phyloP scores from a whole-genome alignment of 331 rosid species.

The Malus hybrid region DNA sequence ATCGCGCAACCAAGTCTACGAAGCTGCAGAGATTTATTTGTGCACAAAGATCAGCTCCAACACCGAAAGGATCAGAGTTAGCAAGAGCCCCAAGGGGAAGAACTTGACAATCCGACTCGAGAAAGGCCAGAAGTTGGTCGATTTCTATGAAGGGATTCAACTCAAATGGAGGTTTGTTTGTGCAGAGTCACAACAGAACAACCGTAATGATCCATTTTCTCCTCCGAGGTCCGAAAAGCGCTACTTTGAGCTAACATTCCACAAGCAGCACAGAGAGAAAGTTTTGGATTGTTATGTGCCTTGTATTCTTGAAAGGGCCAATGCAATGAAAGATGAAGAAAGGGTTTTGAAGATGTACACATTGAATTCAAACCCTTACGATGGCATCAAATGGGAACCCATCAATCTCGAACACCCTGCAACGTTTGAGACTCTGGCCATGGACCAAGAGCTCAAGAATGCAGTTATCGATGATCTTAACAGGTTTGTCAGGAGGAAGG shows the following conservation, averaged over 20 bases:
- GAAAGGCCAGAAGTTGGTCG: slow-evolving; percentile 44
- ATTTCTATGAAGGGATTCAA: slow-evolving; percentile 23
- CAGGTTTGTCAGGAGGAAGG: slow-evolving; percentile 63
- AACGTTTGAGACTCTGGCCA: slow-evolving; percentile 65
- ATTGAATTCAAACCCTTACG: slow-evolving; percentile 10
- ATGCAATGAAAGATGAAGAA: slow-evolving; percentile 32
- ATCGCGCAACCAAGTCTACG: slow-evolving; percentile 56
- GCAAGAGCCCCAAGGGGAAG: slow-evolving; percentile 51
- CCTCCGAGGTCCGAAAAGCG: slow-evolving; percentile 30
- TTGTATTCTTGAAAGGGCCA: slow-evolving; percentile 36
- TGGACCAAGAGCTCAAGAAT: slow-evolving; percentile 47
- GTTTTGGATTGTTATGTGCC: slow-evolving; percentile 41
- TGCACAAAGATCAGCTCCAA: slow-evolving; percentile 42
- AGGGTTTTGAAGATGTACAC: slow-evolving; percentile 62
- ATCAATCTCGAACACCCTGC: slow-evolving; percentile 77
- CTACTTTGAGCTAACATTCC: slow-evolving; percentile 50
- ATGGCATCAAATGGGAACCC: slow-evolving; percentile 51
- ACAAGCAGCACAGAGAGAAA: slow-evolving; percentile 32
- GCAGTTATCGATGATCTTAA: slow-evolving; percentile 47
- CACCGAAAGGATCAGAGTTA: slow-evolving; percentile 46
- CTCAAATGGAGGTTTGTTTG: slow-evolving; percentile 45
- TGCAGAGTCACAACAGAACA: slow-evolving; percentile 29
- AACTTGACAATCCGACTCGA: slow-evolving; percentile 45
- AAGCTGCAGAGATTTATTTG: slow-evolving; percentile 61
- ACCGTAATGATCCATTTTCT: slow-evolving; percentile 2